Conservation (phyloP, 805 yeast species). For the Nematodospora valgi region DNA sequence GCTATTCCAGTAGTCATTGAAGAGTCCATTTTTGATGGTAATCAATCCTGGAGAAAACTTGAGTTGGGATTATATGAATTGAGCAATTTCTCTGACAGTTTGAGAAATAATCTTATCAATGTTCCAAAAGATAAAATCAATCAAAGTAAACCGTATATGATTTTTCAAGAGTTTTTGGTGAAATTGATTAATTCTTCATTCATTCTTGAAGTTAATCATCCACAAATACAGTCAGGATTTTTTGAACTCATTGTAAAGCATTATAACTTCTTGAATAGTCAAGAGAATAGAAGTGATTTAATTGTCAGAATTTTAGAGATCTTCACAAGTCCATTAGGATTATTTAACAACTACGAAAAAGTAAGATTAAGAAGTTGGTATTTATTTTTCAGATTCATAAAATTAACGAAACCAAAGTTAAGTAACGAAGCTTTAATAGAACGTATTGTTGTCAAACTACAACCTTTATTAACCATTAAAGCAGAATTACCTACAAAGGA, state of each 20-base stretch:
- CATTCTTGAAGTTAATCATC: constrained; percentile 56
- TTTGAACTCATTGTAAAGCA: constrained; percentile 86
- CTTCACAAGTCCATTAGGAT: constrained; percentile 77
- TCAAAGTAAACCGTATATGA: constrained; percentile 60
- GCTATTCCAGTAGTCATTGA: constrained; percentile 60
- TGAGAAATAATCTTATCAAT: constrained; percentile 73
- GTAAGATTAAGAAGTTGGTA: constrained; percentile 91
- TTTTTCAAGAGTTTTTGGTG: constrained; percentile 60
- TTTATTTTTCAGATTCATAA: constrained; percentile 77
- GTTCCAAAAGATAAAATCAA: constrained; percentile 63
- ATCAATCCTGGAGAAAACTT: constrained; percentile 65
- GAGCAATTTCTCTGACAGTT: constrained; percentile 71
- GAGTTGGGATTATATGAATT: constrained; percentile 88
- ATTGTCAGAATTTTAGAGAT: constrained; percentile 65
- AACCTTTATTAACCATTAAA: constrained; percentile 61
- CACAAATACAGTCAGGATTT: constrained; percentile 75
- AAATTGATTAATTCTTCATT: constrained; percentile 48
- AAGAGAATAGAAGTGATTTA: constrained; percentile 35
- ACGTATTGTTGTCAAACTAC: constrained; percentile 56
- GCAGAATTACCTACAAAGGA: constrained; percentile 55
- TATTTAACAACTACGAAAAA: constrained; percentile 67
- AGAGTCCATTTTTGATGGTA: constrained; percentile 45
- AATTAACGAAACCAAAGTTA: constrained; percentile 62
- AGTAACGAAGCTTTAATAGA: constrained; percentile 45
- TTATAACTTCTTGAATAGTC: constrained; percentile 51